Conservation (phyloP, 805 yeast genomes). For the Lachancea lanzarotensis region DNA sequence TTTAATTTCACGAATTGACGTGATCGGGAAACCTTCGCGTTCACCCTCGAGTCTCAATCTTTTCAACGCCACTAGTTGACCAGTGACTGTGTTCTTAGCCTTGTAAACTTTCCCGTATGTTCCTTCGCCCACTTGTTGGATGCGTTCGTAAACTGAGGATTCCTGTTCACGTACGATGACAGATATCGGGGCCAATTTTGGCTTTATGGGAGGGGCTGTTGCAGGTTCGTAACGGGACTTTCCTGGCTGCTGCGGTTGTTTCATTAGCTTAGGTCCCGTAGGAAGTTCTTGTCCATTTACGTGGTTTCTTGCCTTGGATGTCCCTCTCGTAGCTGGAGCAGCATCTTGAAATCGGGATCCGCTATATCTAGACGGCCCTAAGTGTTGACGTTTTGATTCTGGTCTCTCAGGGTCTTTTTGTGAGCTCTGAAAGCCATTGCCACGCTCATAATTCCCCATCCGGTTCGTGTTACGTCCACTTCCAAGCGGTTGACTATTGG, state of each 20-base stretch:
- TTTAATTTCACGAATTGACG: slow-evolving; percentile 88
- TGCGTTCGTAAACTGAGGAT: slow-evolving; percentile 48
- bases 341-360: slow-evolving; percentile 7
- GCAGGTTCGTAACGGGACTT: slow-evolving; percentile 8
- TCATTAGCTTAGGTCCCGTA: slow-evolving; percentile 6
- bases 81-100: slow-evolving; percentile 64
- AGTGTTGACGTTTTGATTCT: slow-evolving; percentile 3
- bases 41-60: slow-evolving; percentile 77
- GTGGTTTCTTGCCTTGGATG: background rate
- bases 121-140: slow-evolving; percentile 96
- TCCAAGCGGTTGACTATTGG: background rate
- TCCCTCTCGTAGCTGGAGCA: background rate
- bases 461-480: background rate
- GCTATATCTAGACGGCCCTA: slow-evolving; percentile 2
- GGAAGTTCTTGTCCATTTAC: slow-evolving; percentile 6
- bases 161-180: slow-evolving; percentile 13
- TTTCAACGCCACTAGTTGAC: slow-evolving; percentile 78
- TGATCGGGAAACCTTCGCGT: slow-evolving; percentile 92
- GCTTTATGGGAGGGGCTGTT: background rate
- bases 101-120: slow-evolving; percentile 66
- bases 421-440: background rate
- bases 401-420: background rate
- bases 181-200: slow-evolving; percentile 5
- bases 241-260: background rate
- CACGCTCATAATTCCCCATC: background rate